phyloP scores from a whole-genome alignment of 441 rosid species.

The Breynia disticha region DNA sequence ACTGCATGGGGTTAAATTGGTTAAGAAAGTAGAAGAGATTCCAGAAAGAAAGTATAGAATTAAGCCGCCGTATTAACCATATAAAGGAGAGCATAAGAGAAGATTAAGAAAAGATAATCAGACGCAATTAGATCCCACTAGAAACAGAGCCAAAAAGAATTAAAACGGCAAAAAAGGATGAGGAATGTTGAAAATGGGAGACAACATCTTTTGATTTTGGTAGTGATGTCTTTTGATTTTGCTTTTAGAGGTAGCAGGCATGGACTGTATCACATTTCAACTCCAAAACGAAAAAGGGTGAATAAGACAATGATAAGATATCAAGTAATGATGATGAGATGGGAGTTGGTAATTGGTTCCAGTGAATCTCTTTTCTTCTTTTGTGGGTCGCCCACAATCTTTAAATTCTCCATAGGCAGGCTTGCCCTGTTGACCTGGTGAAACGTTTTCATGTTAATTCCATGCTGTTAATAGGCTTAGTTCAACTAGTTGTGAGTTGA shows the following conservation, averaged over 20 bases:
- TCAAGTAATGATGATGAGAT: slow-evolving; percentile 3
- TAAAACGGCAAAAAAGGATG: slow-evolving; percentile 11
- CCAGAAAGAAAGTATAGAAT: slow-evolving; percentile 10
- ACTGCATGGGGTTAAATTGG: too few relatives aligned
- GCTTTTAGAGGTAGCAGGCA: slow-evolving; percentile 20
- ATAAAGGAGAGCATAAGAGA: slow-evolving; percentile 16
- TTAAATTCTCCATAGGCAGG: too few relatives aligned
- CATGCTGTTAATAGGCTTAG: neutral
- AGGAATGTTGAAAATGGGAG: slow-evolving; percentile 37
- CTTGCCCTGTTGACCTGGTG: too few relatives aligned
- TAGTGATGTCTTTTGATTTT: slow-evolving; percentile 22
- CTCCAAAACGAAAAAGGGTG: slow-evolving; percentile 4
- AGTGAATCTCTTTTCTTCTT: slow-evolving; percentile 1
- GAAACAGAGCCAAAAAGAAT: slow-evolving; percentile 15
- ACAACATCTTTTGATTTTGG: slow-evolving; percentile 33
- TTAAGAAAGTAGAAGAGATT: neutral
- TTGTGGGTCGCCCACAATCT: too few relatives aligned
- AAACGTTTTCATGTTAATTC: too few relatives aligned
- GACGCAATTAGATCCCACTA: slow-evolving; percentile 23
- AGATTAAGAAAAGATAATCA: slow-evolving; percentile 24
- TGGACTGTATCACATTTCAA: slow-evolving; percentile 19
- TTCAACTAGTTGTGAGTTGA: neutral
- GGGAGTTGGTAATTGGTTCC: slow-evolving; percentile 12
- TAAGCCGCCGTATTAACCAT: slow-evolving; percentile 16
- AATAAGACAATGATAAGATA: slow-evolving; percentile 7